Base-by-base conservation (phyloP, 1,139 yeast genomes). In the Lodderomyces pseudojiufengensis region DNA sequence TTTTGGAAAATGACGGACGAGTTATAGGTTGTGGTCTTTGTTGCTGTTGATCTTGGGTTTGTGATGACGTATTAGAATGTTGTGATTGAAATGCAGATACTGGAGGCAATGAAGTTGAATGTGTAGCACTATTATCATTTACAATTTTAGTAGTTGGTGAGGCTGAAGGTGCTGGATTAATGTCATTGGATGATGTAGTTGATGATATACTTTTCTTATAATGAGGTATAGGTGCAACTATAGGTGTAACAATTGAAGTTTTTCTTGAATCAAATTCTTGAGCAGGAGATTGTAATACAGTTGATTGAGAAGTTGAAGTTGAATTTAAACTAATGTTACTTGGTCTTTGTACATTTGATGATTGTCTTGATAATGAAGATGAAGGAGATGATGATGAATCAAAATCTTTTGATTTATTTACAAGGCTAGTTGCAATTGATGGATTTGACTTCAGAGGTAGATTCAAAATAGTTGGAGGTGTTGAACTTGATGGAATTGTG, bases 1-100 rank as follows among this genome's bases (percentile, higher is more conserved):
- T 55, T 36, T 48, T 53, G 24, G 29, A 12, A 5, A 14, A 26
- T 7, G 29, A 13, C 9, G 28, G 12, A 21, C 34, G 24, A 4
- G 40, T 18, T 15, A 29, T 10, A 32, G 31, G 42, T 15, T 39
- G 41, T 15, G 36, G 31, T 30, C 18, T 29, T 12, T 29, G 38
- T 31, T 12, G 47, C 35, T 29, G 22, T 27, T 31, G 32, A 8
- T 11, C 3, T 12, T 11, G 26, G 2, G 34, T 21, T n/a, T 38
- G 32, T 9, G 44, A 35, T 12, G 41, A 27, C 6, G 15, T 18
- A 7, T 20, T 23, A 21, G 18, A 23, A 15, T 41, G 27, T 14
- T 12, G 16, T 10, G 29, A 14, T 7, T 21, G 15, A 20, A 20
- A 3, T 14, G 27, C 18, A 25, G 13, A 5, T 4, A 7, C 13